Percentiles rank a stretch among this genome's conserved stretches.
Evolutionary conservation across 225 moss, liverwort and hornwort genomes (phyloP).

Genomic region (Takakia lepidozioides): DNA sequence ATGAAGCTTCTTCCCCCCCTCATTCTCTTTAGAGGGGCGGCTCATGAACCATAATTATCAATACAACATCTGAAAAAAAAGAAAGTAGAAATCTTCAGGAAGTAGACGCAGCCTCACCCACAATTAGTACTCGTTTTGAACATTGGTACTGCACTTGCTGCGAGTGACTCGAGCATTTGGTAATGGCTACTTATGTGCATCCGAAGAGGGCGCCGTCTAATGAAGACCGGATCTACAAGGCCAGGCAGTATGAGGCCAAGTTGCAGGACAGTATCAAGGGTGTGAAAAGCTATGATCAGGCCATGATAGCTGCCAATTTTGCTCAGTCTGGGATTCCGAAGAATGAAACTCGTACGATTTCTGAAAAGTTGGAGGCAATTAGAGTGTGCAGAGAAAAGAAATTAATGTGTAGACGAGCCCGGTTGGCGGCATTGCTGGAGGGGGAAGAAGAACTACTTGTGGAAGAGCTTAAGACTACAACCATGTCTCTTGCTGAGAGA

Average conservation of each 20-base stretch:
- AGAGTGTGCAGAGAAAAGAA: constrained; percentile 49
- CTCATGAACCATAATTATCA: too few species aligned
- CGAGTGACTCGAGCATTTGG: too few species aligned
- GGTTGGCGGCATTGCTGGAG: constrained; percentile 46
- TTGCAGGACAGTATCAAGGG: constrained; percentile 55
- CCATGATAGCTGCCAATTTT: constrained; percentile 75
- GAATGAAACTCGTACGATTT: constrained; percentile 32
- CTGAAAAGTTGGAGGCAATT: constrained; percentile 47
- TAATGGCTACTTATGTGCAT: constrained; percentile 47
- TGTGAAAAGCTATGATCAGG: constrained; percentile 60
- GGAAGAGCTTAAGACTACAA: constrained; percentile 83
- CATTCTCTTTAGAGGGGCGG: too few species aligned
- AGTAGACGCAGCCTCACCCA: too few species aligned
- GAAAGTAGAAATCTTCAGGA: too few species aligned
- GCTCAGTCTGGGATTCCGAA: constrained; percentile 52
- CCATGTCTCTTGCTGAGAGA: constrained; percentile 81
- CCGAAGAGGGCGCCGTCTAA: constrained; percentile 78
- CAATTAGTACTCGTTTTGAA: too few species aligned
- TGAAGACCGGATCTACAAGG: constrained; percentile 91
- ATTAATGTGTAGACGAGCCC: constrained; percentile 37
- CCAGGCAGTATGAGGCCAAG: constrained; percentile 66
- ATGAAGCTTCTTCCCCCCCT: too few species aligned
- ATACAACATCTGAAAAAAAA: too few species aligned
- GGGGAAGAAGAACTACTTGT: constrained; percentile 67
- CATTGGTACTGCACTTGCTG: too few species aligned